A percentile compares a stretch with the other conserved stretches of the same genome.
These are phyloP conservation scores for Colletotrichum sidae DNA, from an alignment of 2,329 filamentous ascomycete species.

Conservation along the genomic window DNA sequence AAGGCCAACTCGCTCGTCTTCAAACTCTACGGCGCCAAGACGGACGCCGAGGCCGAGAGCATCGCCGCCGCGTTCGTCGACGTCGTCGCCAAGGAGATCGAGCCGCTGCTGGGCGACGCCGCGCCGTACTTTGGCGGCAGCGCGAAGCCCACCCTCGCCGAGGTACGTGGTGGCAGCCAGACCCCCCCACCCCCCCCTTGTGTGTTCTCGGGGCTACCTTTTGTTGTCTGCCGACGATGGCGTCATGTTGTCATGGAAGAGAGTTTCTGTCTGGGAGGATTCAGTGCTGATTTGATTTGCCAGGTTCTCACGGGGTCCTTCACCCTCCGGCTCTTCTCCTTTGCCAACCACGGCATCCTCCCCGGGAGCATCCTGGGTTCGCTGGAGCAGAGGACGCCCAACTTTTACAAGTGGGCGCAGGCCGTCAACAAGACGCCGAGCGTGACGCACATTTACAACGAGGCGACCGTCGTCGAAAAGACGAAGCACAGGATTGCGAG, in stretches of 20 bases:
- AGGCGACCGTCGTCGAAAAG: conserved; percentile 55
- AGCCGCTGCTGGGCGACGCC: conserved; percentile 71
- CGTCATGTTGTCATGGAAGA: too few species aligned
- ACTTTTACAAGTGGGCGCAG: conserved; percentile 75
- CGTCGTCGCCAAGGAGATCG: conserved; percentile 75
- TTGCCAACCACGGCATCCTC: conserved; percentile 65
- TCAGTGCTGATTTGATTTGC: conserved; percentile 24
- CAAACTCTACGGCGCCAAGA: conserved; percentile 59
- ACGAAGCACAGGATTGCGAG: conserved; percentile 53
- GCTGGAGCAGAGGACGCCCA: conserved; percentile 68
- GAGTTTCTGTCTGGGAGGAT: neutral
- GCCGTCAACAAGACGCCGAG: conserved; percentile 71
- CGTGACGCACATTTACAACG: conserved; percentile 73
- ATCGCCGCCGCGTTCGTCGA: conserved; percentile 64
- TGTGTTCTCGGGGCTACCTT: neutral
- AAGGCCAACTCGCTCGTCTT: conserved; percentile 66
- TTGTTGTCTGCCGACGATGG: neutral
- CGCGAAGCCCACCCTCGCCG: conserved; percentile 75
- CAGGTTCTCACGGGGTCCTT: conserved; percentile 76
- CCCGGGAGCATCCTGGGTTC: conserved; percentile 59
- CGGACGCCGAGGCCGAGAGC: conserved; percentile 61
- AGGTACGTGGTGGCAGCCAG: conserved; percentile 62
- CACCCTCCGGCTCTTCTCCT: conserved; percentile 68
- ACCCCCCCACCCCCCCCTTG: neutral
- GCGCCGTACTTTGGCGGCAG: conserved; percentile 74